phyloP scores from a whole-genome alignment of 352 stramenopile genomes.

The Pilasporangium apinafurcum region DNA sequence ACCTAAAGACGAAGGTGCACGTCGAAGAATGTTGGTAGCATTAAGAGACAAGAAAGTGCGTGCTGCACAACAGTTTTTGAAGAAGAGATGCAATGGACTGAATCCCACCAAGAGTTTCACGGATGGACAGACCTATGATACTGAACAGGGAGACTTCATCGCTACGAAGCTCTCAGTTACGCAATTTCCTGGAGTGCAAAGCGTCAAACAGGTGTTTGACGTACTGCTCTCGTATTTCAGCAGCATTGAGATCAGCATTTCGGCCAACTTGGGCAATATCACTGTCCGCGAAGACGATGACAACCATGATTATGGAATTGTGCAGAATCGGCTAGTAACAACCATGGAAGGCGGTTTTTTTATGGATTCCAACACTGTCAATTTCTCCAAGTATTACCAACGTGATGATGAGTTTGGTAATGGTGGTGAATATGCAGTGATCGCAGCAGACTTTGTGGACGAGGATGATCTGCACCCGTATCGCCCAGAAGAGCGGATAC shows the following conservation, averaged over 20 bases:
- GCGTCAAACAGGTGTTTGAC: conserved; percentile 47
- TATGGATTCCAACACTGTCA: conserved; percentile 41
- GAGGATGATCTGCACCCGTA: conserved; percentile 52
- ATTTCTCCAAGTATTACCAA: conserved; percentile 37
- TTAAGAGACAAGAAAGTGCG: conserved; percentile 7
- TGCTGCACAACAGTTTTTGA: conserved; percentile 19
- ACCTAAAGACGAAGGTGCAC: background rate
- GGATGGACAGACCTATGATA: conserved; percentile 39
- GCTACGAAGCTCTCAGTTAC: conserved; percentile 51
- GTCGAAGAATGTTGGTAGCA: conserved; percentile 2
- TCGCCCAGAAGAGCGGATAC: conserved; percentile 21
- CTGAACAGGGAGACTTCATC: conserved; percentile 30
- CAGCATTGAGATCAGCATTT: conserved; percentile 57
- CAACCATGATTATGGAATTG: background rate
- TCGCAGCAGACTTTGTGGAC: conserved; percentile 38
- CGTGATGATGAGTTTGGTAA: conserved; percentile 5
- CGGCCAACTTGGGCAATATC: conserved; percentile 34
- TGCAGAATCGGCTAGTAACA: conserved; percentile 44
- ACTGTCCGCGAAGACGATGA: conserved; percentile 50
- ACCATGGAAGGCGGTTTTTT: conserved; percentile 31
- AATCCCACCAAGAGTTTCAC: conserved; percentile 21
- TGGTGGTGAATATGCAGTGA: conserved; percentile 21
- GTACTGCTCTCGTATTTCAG: conserved; percentile 35
- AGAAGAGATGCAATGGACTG: conserved; percentile 11
- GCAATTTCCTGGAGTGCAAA: conserved; percentile 30